Evolutionary conservation across 768 basidiomycete species (phyloP).

Genomic region (Termitomyces sp.): DNA sequence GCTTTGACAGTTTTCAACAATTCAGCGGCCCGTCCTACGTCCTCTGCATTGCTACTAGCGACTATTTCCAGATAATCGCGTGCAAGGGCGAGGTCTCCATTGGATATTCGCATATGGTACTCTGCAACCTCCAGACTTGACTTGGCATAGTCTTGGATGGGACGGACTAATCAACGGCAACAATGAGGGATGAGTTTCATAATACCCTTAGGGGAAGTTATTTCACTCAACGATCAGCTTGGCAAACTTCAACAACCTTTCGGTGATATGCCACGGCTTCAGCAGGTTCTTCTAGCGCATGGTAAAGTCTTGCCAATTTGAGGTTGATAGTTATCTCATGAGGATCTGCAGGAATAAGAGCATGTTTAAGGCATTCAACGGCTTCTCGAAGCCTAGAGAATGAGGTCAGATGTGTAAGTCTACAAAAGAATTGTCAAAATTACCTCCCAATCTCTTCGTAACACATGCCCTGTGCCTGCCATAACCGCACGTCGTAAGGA

Average conservation of each 20-base stretch:
- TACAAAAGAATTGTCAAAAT: slow-evolving; percentile 13
- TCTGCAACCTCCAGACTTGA: slow-evolving; percentile 84
- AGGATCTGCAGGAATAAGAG: slow-evolving; percentile 75
- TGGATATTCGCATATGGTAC: slow-evolving; percentile 58
- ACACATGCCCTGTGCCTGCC: slow-evolving; percentile 91
- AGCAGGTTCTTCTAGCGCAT: slow-evolving; percentile 54
- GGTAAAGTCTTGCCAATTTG: slow-evolving; percentile 70
- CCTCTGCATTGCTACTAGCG: slow-evolving; percentile 75
- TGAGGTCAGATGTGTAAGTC: neutral
- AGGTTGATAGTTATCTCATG: slow-evolving; percentile 69
- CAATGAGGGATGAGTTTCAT: slow-evolving; percentile 15
- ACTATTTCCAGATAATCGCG: slow-evolving; percentile 69
- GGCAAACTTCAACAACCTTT: slow-evolving; percentile 69
- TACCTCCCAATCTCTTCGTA: slow-evolving; percentile 90
- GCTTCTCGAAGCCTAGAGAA: slow-evolving; percentile 72
- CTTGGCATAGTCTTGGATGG: slow-evolving; percentile 73
- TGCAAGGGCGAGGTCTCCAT: slow-evolving; percentile 66
- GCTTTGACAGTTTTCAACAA: slow-evolving; percentile 54
- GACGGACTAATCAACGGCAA: slow-evolving; percentile 43
- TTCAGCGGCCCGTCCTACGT: slow-evolving; percentile 69
- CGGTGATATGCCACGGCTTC: slow-evolving; percentile 79
- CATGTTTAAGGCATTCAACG: slow-evolving; percentile 86
- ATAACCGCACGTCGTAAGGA: slow-evolving; percentile 93
- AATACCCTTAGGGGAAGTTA: slow-evolving; percentile 11
- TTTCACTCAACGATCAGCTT: slow-evolving; percentile 47